Evolutionary conservation across 805 yeast species (phyloP).

Genomic region (Komagataella populi): DNA sequence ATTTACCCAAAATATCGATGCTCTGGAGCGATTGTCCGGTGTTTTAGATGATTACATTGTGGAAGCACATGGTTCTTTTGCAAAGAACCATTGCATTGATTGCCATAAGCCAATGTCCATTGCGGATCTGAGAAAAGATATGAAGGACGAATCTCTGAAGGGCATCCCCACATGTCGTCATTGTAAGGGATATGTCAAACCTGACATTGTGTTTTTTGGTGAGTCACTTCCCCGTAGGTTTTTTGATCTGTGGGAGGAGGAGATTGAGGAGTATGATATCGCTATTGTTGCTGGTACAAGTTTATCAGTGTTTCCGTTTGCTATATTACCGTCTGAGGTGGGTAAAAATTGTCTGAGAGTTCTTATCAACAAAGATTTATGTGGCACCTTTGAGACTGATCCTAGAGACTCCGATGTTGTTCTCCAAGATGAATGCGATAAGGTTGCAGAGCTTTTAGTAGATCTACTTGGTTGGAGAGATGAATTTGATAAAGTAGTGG

Average conservation of each 20-base stretch:
- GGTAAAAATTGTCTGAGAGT: slow-evolving; percentile 35
- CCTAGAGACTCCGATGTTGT: slow-evolving; percentile 50
- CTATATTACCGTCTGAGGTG: slow-evolving; percentile 62
- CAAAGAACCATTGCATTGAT: slow-evolving; percentile 67
- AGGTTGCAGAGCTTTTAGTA: slow-evolving; percentile 40
- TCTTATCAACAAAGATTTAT: slow-evolving; percentile 61
- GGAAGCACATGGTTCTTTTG: slow-evolving; percentile 95
- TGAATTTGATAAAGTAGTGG: slow-evolving; percentile 31
- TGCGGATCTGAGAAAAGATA: slow-evolving; percentile 26
- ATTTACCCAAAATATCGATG: slow-evolving; percentile 89
- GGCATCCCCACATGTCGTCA: slow-evolving; percentile 40
- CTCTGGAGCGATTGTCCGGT: slow-evolving; percentile 80
- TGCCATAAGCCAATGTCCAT: slow-evolving; percentile 45
- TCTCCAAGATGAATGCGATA: slow-evolving; percentile 51
- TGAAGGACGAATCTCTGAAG: slow-evolving; percentile 19
- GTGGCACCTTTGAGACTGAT: slow-evolving; percentile 51
- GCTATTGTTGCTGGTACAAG: slow-evolving; percentile 91
- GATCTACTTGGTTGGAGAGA: slow-evolving; percentile 49
- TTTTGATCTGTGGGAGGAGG: slow-evolving; percentile 55
- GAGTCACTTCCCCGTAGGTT: slow-evolving; percentile 67
- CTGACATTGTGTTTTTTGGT: slow-evolving; percentile 91
- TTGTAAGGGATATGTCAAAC: slow-evolving; percentile 76
- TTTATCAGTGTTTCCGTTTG: slow-evolving; percentile 82
- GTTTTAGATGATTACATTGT: slow-evolving; percentile 48
- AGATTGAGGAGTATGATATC: slow-evolving; percentile 38